A percentile compares a stretch with the other conserved stretches of the same genome.
These are phyloP conservation scores for Omphalea diandra DNA, from an alignment of 441 rosid species.

Conservation along the genomic window DNA sequence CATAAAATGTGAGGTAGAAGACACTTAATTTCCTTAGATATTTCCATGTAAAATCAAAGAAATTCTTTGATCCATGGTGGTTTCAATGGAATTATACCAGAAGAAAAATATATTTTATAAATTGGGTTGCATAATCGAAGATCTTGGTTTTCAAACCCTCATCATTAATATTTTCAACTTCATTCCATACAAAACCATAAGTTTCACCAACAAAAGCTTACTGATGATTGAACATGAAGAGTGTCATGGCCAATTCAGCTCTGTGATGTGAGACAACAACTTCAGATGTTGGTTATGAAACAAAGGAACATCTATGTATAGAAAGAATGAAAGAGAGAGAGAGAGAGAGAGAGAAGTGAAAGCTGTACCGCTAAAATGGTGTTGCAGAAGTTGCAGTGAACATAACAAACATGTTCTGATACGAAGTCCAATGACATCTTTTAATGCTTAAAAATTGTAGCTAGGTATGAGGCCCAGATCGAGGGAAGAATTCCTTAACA, in stretches of 20 bases:
- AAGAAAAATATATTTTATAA: slow-evolving; percentile 8
- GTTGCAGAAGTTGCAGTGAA: slow-evolving; percentile 98
- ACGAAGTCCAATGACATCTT: slow-evolving; percentile 65
- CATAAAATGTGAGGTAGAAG: slow-evolving; percentile 27
- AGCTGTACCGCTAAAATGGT: slow-evolving; percentile 79
- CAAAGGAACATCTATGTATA: slow-evolving; percentile 9
- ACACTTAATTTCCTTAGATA: slow-evolving; percentile 2
- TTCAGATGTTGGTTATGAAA: not conserved
- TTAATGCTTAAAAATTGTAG: not conserved
- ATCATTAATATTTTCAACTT: slow-evolving; percentile 9
- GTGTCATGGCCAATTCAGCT: slow-evolving; percentile 14
- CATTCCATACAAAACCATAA: slow-evolving; percentile 7
- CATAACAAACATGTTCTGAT: slow-evolving; percentile 84
- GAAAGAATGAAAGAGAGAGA: slow-evolving; percentile 14
- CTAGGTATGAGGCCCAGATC: slow-evolving; percentile 17
- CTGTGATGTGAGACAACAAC: not conserved
- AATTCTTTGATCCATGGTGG: slow-evolving; percentile 20
- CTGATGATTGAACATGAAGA: slow-evolving; percentile 9
- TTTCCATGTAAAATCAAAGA: slow-evolving; percentile 26
- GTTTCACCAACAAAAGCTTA: slow-evolving; percentile 7
- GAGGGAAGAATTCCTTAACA: slow-evolving; percentile 15
- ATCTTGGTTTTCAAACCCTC: not conserved
- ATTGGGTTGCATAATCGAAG: slow-evolving; percentile 5
- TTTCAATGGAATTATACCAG: slow-evolving; percentile 1
- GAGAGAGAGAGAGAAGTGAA: not conserved